Evolutionary conservation across 768 basidiomycete species (phyloP).

Genomic region (Tephrocybe sp.): DNA sequence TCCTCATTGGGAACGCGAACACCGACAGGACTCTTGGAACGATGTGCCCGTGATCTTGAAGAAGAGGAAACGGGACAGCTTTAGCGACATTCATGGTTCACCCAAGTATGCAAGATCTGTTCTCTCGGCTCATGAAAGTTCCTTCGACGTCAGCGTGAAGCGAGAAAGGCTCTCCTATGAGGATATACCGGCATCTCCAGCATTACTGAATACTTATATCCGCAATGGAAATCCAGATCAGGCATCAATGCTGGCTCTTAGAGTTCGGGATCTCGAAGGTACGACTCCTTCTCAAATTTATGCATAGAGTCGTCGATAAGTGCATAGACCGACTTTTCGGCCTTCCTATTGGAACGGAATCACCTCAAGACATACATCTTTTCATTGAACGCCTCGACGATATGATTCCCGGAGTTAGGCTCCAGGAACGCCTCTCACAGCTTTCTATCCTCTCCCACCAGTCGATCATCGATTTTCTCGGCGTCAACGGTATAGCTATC

Average conservation of each 20-base stretch:
- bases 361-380: slow-evolving; percentile 33
- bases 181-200: slow-evolving; percentile 7
- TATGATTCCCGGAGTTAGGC: slow-evolving; percentile 48
- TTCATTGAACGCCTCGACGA: slow-evolving; percentile 39
- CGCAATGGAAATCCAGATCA: background rate
- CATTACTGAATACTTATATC: background rate
- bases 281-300: background rate
- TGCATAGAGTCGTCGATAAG: slow-evolving; percentile 5
- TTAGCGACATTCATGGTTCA: slow-evolving; percentile 43
- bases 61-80: slow-evolving; percentile 35
- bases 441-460: slow-evolving; percentile 38
- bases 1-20: slow-evolving; percentile 20
- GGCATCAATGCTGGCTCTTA: slow-evolving; percentile 12
- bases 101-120: slow-evolving; percentile 45
- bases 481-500: slow-evolving; percentile 30
- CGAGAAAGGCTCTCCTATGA: slow-evolving; percentile 32
- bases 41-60: background rate
- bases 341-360: slow-evolving; percentile 39
- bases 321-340: slow-evolving; percentile 42
- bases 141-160: slow-evolving; percentile 43
- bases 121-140: slow-evolving; percentile 40
- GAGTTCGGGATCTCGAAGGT: slow-evolving; percentile 35
- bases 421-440: slow-evolving; percentile 39
- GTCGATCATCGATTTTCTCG: slow-evolving; percentile 39
- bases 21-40: slow-evolving; percentile 18